phyloP scores from a whole-genome alignment of 805 yeast species.

The Cyberlindnera maclurae region DNA sequence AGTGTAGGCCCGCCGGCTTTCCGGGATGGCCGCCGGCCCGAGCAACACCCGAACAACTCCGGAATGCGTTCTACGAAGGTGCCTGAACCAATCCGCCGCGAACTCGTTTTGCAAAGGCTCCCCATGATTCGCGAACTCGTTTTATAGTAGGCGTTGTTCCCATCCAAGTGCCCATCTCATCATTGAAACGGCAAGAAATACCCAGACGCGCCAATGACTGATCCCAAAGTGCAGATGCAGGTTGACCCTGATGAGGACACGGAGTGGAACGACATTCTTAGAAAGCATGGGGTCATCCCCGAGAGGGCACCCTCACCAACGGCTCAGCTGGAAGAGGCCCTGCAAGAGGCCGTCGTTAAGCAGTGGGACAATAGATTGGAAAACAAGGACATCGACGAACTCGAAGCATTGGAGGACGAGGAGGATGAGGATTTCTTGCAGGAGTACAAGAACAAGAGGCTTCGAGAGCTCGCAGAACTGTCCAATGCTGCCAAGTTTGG shows the following conservation, averaged over 20 bases:
- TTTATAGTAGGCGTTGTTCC: no score
- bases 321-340: conserved; percentile 76
- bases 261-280: conserved; percentile 95
- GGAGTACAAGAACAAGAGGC: conserved; percentile 66
- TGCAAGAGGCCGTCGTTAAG: conserved; percentile 69
- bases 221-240: conserved; percentile 68
- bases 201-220: conserved; percentile 26
- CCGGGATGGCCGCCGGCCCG: no score
- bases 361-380: conserved; percentile 85
- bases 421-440: conserved; percentile 89
- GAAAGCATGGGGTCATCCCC: conserved; percentile 89
- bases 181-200: no score
- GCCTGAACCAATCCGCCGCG: no score
- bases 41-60: no score
- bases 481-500: conserved; percentile 61
- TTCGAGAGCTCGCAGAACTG: conserved; percentile 63
- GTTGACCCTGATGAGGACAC: conserved; percentile 96
- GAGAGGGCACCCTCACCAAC: conserved; percentile 87
- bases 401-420: conserved; percentile 84
- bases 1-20: no score
- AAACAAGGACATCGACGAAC: conserved; percentile 66
- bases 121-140: no score
- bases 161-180: no score
- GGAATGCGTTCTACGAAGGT: no score
- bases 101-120: not conserved